Evolutionary conservation across 768 basidiomycete genomes (phyloP), one percentile per base, ranked within the genome.

Genomic region (Suillus subluteus): DNA sequence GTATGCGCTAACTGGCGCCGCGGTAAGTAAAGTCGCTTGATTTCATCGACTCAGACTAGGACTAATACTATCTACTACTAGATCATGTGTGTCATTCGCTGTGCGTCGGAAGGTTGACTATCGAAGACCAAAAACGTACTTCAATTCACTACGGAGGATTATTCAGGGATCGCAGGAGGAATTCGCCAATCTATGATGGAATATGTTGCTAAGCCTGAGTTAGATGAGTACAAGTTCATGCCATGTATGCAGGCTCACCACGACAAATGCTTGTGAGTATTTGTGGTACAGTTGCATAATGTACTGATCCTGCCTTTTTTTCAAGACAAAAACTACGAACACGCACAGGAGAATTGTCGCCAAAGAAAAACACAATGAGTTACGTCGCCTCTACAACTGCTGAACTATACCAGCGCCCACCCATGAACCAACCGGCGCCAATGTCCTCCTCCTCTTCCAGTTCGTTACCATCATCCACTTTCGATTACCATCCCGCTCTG

Each of bases 251-350:
- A 46, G 21, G 44, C 21, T 0, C 44, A 46, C 7, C 44, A 46
- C 4, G 16, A n/a, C 16, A 21, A 21, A 46, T 21, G 21, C 18
- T 18, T 46, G 44, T 46, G 6, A 46, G 44, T 44, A 6, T 21
- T n/a, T 2, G 3, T 7, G 1, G 44, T 7, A n/a, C 21, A 9
- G 0, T 8, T 1, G 8, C n/a, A 7, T 6, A 18, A 46, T 21
- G 21, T 8, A 46, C 44, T n/a, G 44, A 46, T 21, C 44, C 2
- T n/a, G n/a, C 8, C 3, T 5, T 18, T 21, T 46, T 21, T 46
- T 21, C 16, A 21, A 46, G 44, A 46, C 21, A 15, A 46, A 46
- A n/a, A 9, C 44, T 46, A 21, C 8, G 18, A 6, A 46, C 18
- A 21, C 7, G 21, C 44, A 46, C 2, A 3, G 44, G 44, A 21